Conservation (phyloP, 2,329 filamentous ascomycete species). For the Colletotrichum abscissum region DNA sequence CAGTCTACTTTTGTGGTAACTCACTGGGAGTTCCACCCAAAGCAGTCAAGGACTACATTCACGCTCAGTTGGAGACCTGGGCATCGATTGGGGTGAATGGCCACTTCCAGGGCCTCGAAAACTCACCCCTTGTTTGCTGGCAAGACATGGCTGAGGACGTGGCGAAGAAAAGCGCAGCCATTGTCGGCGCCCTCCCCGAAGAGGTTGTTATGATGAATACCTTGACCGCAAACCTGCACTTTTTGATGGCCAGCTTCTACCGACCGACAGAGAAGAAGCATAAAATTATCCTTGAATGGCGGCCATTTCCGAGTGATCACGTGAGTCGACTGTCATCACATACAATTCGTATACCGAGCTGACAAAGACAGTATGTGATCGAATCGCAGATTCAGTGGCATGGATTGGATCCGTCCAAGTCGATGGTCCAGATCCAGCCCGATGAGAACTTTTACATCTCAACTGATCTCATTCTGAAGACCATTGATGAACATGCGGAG, state of each 20-base stretch:
- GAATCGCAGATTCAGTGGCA: conserved; percentile 84
- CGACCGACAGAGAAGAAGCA: conserved; percentile 70
- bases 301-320: conserved; percentile 89
- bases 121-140: conserved; percentile 78
- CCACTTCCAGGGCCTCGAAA: conserved; percentile 78
- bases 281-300: conserved; percentile 90
- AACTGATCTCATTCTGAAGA: conserved; percentile 72
- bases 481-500: conserved; percentile 75
- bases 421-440: conserved; percentile 81
- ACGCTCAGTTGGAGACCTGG: conserved; percentile 85
- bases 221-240: conserved; percentile 82
- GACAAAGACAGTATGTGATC: conserved; percentile 74
- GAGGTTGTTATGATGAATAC: conserved; percentile 93
- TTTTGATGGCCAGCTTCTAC: conserved; percentile 89
- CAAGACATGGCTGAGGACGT: conserved; percentile 83
- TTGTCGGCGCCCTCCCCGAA: conserved; percentile 78
- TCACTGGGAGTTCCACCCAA: conserved; percentile 81
- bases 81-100: conserved; percentile 85
- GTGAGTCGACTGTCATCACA: conserved; percentile 53
- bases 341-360: neutral
- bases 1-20: conserved; percentile 83
- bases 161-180: conserved; percentile 73
- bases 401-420: conserved; percentile 71
- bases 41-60: conserved; percentile 72
- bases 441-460: conserved; percentile 67